phyloP scores from a whole-genome alignment of 345 rosid genomes.

The Lumnitzera littorea region DNA sequence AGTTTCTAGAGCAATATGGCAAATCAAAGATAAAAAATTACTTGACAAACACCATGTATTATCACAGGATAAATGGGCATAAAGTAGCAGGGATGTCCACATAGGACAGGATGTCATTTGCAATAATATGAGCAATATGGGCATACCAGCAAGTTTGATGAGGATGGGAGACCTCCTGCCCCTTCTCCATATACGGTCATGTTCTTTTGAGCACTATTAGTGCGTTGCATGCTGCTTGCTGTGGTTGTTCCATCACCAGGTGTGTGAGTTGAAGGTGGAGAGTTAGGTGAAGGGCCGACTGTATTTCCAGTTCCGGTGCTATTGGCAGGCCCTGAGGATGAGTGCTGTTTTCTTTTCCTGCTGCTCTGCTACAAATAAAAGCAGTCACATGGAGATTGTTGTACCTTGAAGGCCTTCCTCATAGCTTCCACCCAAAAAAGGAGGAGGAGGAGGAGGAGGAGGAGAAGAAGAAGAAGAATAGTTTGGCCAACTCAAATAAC shows the following conservation, averaged over 20 bases:
- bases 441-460: too few relatives aligned
- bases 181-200: slow-evolving; percentile 37
- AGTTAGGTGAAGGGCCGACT: slow-evolving; percentile 48
- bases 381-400: slow-evolving; percentile 3
- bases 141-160: slow-evolving; percentile 45
- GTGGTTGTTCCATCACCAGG: slow-evolving; percentile 55
- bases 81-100: too few relatives aligned
- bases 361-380: slow-evolving; percentile 23
- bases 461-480: too few relatives aligned
- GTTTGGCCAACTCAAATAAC: background rate
- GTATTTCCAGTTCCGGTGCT: slow-evolving; percentile 62
- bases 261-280: slow-evolving; percentile 64
- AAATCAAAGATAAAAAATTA: too few relatives aligned
- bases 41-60: too few relatives aligned
- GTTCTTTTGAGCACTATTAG: slow-evolving; percentile 32
- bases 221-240: slow-evolving; percentile 33
- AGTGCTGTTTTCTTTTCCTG: slow-evolving; percentile 55
- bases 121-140: background rate
- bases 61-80: too few relatives aligned
- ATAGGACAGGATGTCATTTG: too few relatives aligned
- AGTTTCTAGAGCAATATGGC: too few relatives aligned
- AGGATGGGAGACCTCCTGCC: slow-evolving; percentile 35
- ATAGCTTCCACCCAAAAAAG: too few relatives aligned
- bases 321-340: slow-evolving; percentile 60
- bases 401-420: background rate